These are phyloP conservation scores for Trametes versicolor DNA, from an alignment of 1,284 basidiomycete species.

Conservation along the genomic window DNA sequence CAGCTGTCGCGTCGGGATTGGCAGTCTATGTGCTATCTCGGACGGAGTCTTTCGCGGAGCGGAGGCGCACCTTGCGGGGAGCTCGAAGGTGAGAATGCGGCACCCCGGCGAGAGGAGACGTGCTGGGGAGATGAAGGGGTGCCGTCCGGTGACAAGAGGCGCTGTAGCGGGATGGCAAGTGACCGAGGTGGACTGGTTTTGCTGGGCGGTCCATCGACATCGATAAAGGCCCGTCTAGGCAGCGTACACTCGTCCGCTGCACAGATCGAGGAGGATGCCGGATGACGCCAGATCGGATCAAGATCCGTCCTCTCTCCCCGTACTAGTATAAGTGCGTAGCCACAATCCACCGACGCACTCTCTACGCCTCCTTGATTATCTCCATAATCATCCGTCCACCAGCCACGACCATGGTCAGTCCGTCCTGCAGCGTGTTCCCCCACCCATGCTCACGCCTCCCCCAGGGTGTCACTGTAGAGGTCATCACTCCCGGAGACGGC, in stretches of 20 bases:
- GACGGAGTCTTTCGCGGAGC: constrained; percentile 3
- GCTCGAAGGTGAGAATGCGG: not conserved
- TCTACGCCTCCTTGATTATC: constrained; percentile 48
- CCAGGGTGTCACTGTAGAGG: constrained; percentile 57
- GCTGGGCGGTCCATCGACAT: constrained; percentile 30
- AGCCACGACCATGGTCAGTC: constrained; percentile 44
- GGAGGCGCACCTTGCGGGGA: constrained; percentile 2
- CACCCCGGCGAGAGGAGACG: not conserved
- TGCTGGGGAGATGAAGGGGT: not conserved
- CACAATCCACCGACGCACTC: constrained; percentile 40
- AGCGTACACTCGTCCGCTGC: constrained; percentile 25
- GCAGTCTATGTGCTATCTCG: constrained; percentile 18
- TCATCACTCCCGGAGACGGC: constrained; percentile 55
- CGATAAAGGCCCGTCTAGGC: constrained; percentile 36
- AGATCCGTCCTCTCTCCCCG: constrained; percentile 74
- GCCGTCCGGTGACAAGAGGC: not conserved
- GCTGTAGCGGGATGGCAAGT: not conserved
- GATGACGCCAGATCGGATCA: constrained; percentile 63
- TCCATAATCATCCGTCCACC: constrained; percentile 45
- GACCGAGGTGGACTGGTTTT: too few species aligned
- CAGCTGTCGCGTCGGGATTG: constrained; percentile 23
- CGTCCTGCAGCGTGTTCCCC: constrained; percentile 10
- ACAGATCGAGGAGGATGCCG: constrained; percentile 42
- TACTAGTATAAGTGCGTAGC: constrained; percentile 59
- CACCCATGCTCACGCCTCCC: constrained; percentile 12